Evolutionary conservation across 805 yeast species (phyloP), one percentile per base, ranked within the genome.

Genomic region (Metschnikowia baotianmanensis): DNA sequence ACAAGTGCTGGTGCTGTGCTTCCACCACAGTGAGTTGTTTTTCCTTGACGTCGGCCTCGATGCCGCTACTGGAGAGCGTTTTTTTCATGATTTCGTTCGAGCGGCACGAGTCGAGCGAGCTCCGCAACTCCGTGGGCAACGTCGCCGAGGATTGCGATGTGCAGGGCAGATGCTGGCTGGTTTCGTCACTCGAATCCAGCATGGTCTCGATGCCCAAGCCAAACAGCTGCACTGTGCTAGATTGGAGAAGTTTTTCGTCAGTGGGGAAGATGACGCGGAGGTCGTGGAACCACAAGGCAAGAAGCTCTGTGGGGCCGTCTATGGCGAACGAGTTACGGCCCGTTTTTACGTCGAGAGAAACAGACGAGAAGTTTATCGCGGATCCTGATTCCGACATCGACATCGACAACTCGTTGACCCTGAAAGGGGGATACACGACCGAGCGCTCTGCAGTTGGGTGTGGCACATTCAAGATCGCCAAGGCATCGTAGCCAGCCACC

Each of bases 381-480:
- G n/a, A n/a, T n/a, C 50, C 35, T 21, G 38, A 47, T 21, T 42
- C 24, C 8, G 52, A 38, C 25, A 46, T 45, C 21, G 53, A 36
- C 35, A 64, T 51, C 11, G 63, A 49, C 16, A 66, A 51, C 40
- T 67, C 72, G 43, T 66, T 65, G 36, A 65, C 47, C 35, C 75
- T 46, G 47, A 69, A 69, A 1, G 75, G 75, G 7, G 75, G 74
- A 46, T 52, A 69, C 46, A 69, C 40, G 24, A 69, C 59, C 8
- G 64, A 59, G 20, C 74, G 53, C 1, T 61, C 43, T 3, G 40
- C 47, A 2, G 17, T 9, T 6, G 33, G 32, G 16, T 47, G 50
- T 6, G 59, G 58, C 13, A 59, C 42, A 3, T 53, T 47, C 36
- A 69, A 48, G 11, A 69, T 52, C 6, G 72, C 75, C 50, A 69